Evolutionary conservation across 441 rosid genomes (phyloP), one percentile per base, ranked within the genome.

Genomic region (Dalechampia spathulata): DNA sequence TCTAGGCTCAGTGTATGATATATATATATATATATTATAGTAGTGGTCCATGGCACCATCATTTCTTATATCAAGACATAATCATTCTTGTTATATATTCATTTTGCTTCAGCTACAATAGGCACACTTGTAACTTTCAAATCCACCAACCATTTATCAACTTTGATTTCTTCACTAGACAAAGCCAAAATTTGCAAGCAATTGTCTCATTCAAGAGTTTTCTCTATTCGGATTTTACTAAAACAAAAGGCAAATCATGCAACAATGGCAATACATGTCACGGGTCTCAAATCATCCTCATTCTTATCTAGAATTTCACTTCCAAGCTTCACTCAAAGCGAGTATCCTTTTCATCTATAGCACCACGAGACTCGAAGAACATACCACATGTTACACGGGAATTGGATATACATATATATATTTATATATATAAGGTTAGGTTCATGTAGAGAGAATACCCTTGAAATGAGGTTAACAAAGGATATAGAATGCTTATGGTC

Each of bases 111-210:
- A 30, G 8, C 34, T 30, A 30, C 34, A 3, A 30, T 30, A 30
- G 4, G 8, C 8, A 8, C 34, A 30, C 4, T n/a, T 19, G 6
- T 2, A 0, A 22, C 25, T 19, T 45, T 34, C 37, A 8, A 3
- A 36, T 16, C 7, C 10, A 43, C 5, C 44, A 25, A 34, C 22
- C 10, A 42, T 15, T 2, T 7, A 40, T 28, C 34, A 47, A 49
- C 49, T 9, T 1, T 7, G 9, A 12, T 15, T 2, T 11, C 4
- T 13, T 19, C 17, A 8, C 13, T 16, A 34, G 39, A 42, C 37
- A 38, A 43, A 49, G 53, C 63, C 58, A 44, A 19, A 5, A 11
- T 13, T 57, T 52, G 4, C 54, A 15, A 20, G 56, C 53, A 58
- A 11, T n/a, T 21, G 63, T 52, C 55, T 20, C 52, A 38, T 45